A percentile compares a stretch with the other conserved stretches of the same genome.
Evolutionary conservation across 2,329 filamentous ascomycete genomes (phyloP).

Genomic region (Akanthomyces muscarius): DNA sequence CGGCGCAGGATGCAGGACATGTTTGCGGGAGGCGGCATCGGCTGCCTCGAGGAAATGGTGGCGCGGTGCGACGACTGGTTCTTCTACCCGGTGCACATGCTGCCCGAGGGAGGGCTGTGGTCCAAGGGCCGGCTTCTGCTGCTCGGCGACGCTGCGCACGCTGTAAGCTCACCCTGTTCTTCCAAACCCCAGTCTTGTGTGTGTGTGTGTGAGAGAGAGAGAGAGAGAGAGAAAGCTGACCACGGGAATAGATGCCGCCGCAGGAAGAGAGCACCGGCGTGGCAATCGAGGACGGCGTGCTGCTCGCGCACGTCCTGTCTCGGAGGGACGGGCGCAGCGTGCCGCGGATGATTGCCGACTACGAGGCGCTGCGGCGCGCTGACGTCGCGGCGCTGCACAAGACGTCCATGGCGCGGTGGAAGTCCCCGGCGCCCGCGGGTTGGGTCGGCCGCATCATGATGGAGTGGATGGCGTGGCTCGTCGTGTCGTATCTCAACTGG

Average conservation of each 20-base stretch:
- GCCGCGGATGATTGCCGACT: constrained; percentile 43
- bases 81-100: constrained; percentile 35
- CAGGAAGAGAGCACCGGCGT: constrained; percentile 48
- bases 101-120: constrained; percentile 32
- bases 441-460: constrained; percentile 23
- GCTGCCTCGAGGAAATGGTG: constrained; percentile 22
- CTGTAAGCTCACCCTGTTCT: constrained; percentile 24
- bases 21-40: constrained; percentile 20
- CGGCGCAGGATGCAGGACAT: constrained; percentile 19
- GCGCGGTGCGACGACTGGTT: constrained; percentile 26
- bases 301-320: constrained; percentile 36
- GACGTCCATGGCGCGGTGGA: constrained; percentile 32
- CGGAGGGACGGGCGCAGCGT: constrained; percentile 26
- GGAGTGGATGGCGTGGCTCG: constrained; percentile 26
- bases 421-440: constrained; percentile 16
- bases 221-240: neutral
- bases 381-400: constrained; percentile 43
- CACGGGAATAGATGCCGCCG: constrained; percentile 39
- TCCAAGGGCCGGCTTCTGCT: constrained; percentile 40
- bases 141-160: constrained; percentile 55
- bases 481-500: constrained; percentile 21
- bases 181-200: no score
- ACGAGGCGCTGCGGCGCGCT: constrained; percentile 40
- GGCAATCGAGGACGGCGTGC: constrained; percentile 48
- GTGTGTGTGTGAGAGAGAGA: neutral